Evolutionary conservation across 768 basidiomycete species (phyloP), one percentile per base, ranked within the genome.

Genomic region (Mycena filopes): DNA sequence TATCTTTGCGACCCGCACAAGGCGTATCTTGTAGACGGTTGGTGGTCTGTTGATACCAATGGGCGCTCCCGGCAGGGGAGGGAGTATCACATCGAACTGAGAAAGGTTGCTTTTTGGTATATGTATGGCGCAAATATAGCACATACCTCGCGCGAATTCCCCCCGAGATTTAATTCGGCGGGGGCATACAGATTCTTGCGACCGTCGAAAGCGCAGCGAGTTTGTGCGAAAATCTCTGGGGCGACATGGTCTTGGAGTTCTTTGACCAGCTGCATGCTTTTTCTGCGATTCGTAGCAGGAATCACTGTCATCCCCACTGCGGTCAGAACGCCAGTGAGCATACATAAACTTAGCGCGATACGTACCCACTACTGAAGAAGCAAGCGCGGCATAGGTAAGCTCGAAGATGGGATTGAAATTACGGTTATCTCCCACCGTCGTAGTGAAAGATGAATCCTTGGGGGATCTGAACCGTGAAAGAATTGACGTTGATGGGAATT

Each of bases 111-210:
- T 18, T 71, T 28, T 40, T 29, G 26, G 46, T 66, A 41, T 31
- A 26, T 25, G 1, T 6, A 46, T 64, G 25, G 7, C 5, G 54
- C 56, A n/a, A n/a, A n/a, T n/a, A n/a, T n/a, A 33, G 38, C 38
- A 25, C 48, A 11, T 46, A 57, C 63, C 41, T 55, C 50, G 29
- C 50, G 55, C 33, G 68, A 74, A 78, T 66, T 69, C 85, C 90
- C 78, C 88, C 50, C 86, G 41, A 69, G n/a, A 20, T 66, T 28
- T 12, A 87, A 76, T 48, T 80, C 73, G 20, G 77, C 70, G 4
- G 84, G 72, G 2, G 84, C 75, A 67, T 85, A 89, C 51, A 89
- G 60, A 61, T 88, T 89, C 67, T 88, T 89, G 21, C 86, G 78
- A 1, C 87, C 87, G 57, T 88, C 87, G 46, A 89, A 88, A 3